Evolutionary conservation across 306 rosid species (phyloP).

Genomic region (Cucumis hystrix): DNA sequence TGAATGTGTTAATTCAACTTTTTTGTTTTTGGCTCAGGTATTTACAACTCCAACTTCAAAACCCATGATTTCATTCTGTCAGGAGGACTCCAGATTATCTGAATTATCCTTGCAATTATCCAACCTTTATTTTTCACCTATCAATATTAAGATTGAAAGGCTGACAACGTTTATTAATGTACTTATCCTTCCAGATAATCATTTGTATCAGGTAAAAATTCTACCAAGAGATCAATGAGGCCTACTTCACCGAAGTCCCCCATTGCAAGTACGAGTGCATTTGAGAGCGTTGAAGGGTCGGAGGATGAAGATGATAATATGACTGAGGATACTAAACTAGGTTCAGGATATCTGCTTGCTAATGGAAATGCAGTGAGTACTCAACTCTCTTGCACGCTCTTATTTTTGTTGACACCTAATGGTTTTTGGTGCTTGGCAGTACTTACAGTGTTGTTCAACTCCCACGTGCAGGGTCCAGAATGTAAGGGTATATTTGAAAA

Average conservation of each 20-base stretch:
- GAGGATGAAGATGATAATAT: constrained; percentile 57
- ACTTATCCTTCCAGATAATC: neutral
- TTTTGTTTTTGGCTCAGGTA: neutral
- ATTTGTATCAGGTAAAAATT: constrained; percentile 50
- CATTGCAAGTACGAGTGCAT: constrained; percentile 84
- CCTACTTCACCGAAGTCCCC: constrained; percentile 85
- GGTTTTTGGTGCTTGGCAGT: neutral
- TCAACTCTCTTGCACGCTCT: neutral
- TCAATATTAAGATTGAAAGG: neutral
- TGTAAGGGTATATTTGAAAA: constrained; percentile 37
- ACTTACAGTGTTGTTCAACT: neutral
- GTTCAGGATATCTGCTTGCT: constrained; percentile 38
- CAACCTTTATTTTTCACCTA: neutral
- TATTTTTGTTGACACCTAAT: neutral
- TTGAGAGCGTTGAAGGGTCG: constrained; percentile 85
- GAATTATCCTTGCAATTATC: neutral
- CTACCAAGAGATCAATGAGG: constrained; percentile 46
- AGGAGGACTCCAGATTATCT: neutral
- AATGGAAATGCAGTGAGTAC: constrained; percentile 72
- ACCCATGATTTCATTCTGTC: neutral
- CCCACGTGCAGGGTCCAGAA: constrained; percentile 41
- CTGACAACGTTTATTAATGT: neutral
- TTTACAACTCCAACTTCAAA: neutral
- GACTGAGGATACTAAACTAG: constrained; percentile 33
- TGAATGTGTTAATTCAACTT: neutral